Evolutionary conservation across 345 rosid genomes (phyloP).

Genomic region (Sapria himalayana): DNA sequence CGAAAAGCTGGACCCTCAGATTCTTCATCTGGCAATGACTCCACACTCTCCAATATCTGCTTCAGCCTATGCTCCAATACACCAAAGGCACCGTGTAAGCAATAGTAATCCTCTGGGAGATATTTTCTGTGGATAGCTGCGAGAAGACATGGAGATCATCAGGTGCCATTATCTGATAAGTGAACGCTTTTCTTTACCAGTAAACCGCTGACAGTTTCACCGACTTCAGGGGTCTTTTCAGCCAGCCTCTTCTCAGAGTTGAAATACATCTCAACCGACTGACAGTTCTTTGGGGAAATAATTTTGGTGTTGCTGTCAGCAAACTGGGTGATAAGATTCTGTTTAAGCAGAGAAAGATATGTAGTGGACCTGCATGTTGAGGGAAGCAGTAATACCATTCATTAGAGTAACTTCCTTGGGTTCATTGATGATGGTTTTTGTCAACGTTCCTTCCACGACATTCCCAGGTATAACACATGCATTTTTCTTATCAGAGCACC

Average conservation of each 20-base stretch:
- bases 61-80: constrained; percentile 60
- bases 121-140: constrained; percentile 66
- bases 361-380: constrained; percentile 81
- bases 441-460: constrained; percentile 66
- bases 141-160: constrained; percentile 93
- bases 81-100: constrained; percentile 69
- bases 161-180: constrained; percentile 92
- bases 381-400: constrained; percentile 80
- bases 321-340: constrained; percentile 59
- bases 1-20: constrained; percentile 34
- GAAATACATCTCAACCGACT: constrained; percentile 68
- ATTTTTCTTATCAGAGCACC: constrained; percentile 87
- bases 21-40: constrained; percentile 57
- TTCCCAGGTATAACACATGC: constrained; percentile 76
- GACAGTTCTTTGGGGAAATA: constrained; percentile 78
- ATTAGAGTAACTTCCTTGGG: constrained; percentile 85
- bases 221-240: constrained; percentile 56
- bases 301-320: constrained; percentile 64
- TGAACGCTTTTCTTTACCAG: constrained; percentile 84
- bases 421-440: constrained; percentile 66
- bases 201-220: constrained; percentile 62
- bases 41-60: constrained; percentile 68
- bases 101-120: constrained; percentile 66
- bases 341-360: constrained; percentile 90
- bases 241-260: constrained; percentile 74